phyloP scores from a whole-genome alignment of 208 protist species.

The Trypanosoma avium region DNA sequence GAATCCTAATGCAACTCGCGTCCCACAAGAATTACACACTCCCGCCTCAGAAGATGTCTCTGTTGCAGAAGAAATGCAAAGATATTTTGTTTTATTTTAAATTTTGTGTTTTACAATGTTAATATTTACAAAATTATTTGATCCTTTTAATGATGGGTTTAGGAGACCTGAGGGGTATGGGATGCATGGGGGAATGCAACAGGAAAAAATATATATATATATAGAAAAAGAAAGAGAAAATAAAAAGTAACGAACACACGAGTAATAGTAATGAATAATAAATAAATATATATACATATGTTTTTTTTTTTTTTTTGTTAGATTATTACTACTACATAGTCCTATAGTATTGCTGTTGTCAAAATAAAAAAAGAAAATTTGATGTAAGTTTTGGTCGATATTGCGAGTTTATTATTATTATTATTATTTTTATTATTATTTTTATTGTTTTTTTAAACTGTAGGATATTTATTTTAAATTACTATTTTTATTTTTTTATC shows the following conservation, averaged over 20 bases:
- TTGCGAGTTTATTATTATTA: too few relatives aligned
- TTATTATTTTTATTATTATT: too few relatives aligned
- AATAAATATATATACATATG: too few relatives aligned
- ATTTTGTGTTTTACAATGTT: conserved; percentile 14
- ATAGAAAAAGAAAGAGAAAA: not conserved
- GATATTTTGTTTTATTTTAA: conserved; percentile 28
- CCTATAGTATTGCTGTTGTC: too few relatives aligned
- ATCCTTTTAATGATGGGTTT: conserved; percentile 47
- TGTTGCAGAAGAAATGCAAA: conserved; percentile 42
- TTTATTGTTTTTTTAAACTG: too few relatives aligned
- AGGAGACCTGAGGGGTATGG: conserved; percentile 43
- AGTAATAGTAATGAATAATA: too few relatives aligned
- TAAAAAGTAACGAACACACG: not conserved
- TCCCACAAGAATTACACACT: conserved; percentile 54
- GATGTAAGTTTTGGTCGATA: too few relatives aligned
- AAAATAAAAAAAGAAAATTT: too few relatives aligned
- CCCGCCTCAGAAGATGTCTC: conserved; percentile 39
- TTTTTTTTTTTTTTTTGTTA: too few relatives aligned
- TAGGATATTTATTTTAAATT: too few relatives aligned
- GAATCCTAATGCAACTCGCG: conserved; percentile 36
- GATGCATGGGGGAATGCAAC: not conserved
- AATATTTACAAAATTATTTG: conserved; percentile 26
- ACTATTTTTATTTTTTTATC: conserved; percentile 22
- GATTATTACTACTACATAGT: too few relatives aligned
- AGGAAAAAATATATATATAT: too few relatives aligned